phyloP scores from a whole-genome alignment of 176 grass and related monocot species.

The Aegilops sharonensis region DNA sequence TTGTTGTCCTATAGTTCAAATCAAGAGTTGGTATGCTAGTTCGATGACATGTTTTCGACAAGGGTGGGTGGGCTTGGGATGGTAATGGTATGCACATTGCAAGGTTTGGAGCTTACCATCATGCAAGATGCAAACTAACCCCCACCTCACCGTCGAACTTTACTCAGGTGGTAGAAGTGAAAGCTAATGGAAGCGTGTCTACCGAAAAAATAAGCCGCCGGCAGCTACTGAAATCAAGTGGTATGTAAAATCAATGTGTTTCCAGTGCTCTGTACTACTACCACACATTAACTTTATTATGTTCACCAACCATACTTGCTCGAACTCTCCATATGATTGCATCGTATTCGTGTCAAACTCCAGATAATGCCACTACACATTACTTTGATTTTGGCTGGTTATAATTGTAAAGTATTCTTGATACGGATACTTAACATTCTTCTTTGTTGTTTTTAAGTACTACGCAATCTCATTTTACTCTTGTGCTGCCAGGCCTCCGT shows the following conservation, averaged over 20 bases:
- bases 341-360: background rate
- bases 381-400: background rate
- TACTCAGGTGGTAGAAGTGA: conserved; percentile 87
- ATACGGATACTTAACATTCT: background rate
- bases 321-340: background rate
- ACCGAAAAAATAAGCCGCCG: conserved; percentile 84
- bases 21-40: background rate
- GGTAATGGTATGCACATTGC: background rate
- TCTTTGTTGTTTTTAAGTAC: background rate
- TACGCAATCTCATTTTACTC: background rate
- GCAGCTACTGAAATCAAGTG: conserved; percentile 95
- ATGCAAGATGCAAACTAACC: conserved; percentile 8
- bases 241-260: conserved; percentile 33
- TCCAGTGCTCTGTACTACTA: background rate
- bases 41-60: background rate
- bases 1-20: background rate
- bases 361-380: background rate
- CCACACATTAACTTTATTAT: background rate
- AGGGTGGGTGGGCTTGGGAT: background rate
- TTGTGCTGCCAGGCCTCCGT: conserved; percentile 62
- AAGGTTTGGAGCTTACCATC: background rate
- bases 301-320: conserved; percentile 3
- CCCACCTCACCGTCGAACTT: background rate
- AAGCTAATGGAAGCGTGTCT: conserved; percentile 66
- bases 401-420: background rate